Conservation (phyloP, 306 rosid species). For the Cicer cuneatum region DNA sequence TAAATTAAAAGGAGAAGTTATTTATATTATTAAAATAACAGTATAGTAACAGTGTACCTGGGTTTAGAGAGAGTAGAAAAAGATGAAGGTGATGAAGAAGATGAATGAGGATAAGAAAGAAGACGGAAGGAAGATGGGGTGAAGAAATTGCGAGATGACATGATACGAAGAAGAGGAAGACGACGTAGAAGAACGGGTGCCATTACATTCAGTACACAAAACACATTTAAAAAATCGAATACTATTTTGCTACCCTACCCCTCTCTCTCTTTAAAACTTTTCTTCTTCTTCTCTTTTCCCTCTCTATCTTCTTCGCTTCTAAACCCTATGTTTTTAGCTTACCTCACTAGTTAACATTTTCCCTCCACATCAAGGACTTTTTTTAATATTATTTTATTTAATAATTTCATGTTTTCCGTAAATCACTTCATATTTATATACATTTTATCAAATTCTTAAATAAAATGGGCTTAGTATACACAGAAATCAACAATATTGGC, state of each 20-base stretch:
- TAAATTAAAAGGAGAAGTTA: not conserved
- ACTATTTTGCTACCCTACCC: not conserved
- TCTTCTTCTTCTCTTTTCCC: conserved; percentile 16
- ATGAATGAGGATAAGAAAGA: conserved; percentile 42
- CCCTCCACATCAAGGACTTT: conserved; percentile 38
- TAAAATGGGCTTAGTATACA: no score
- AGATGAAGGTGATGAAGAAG: conserved; percentile 41
- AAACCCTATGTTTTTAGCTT: conserved; percentile 43
- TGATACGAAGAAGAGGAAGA: conserved; percentile 54
- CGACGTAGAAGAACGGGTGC: conserved; percentile 56
- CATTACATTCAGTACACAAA: conserved; percentile 48
- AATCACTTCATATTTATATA: no score
- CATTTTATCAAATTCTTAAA: no score
- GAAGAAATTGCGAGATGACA: conserved; percentile 59
- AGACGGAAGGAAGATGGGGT: conserved; percentile 41
- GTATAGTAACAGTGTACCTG: conserved; percentile 42
- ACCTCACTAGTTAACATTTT: conserved; percentile 24
- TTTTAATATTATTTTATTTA: not conserved
- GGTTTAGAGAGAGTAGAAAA: conserved; percentile 42
- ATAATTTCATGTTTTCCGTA: no score
- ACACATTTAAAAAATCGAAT: not conserved
- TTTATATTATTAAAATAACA: no score
- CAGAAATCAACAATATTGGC: no score
- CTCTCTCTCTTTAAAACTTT: no score
- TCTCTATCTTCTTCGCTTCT: conserved; percentile 4